phyloP scores from a whole-genome alignment of 306 rosid species.

The Begonia loranthoides region DNA sequence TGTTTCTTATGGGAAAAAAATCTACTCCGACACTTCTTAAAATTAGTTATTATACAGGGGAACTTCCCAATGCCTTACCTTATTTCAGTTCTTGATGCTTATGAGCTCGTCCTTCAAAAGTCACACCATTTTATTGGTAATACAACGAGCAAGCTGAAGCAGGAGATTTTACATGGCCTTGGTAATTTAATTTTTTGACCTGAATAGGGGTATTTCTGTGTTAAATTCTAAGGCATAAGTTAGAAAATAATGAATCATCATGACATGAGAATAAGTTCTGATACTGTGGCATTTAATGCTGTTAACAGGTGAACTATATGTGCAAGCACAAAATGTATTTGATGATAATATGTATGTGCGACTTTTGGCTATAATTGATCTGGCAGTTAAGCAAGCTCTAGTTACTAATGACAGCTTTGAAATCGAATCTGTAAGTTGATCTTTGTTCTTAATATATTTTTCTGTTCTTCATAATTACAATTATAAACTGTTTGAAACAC shows the following conservation, averaged over 20 bases:
- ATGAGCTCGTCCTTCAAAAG: constrained; percentile 63
- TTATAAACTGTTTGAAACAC: too few species aligned
- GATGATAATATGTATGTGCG: constrained; percentile 52
- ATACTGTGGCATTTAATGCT: not conserved
- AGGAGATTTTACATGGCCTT: constrained; percentile 83
- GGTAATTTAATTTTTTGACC: constrained; percentile 47
- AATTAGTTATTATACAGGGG: constrained; percentile 43
- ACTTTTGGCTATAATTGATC: constrained; percentile 44
- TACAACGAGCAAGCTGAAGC: constrained; percentile 74
- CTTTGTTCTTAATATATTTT: not conserved
- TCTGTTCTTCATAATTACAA: not conserved
- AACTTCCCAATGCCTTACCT: constrained; percentile 76
- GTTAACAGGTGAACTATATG: constrained; percentile 71
- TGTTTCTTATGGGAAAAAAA: too few species aligned
- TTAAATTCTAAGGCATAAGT: too few species aligned
- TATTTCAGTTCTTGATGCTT: constrained; percentile 61
- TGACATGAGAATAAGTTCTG: not conserved
- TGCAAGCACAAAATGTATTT: constrained; percentile 78
- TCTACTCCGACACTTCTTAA: too few species aligned
- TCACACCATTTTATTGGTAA: constrained; percentile 43
- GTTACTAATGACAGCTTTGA: constrained; percentile 50
- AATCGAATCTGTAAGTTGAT: constrained; percentile 70
- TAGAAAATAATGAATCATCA: too few species aligned
- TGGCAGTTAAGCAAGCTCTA: constrained; percentile 66
- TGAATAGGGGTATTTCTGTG: not conserved